A percentile compares a stretch with the other conserved stretches of the same genome.
phyloP scores from a whole-genome alignment of 805 yeast species.

The Yarrowia sp. region DNA sequence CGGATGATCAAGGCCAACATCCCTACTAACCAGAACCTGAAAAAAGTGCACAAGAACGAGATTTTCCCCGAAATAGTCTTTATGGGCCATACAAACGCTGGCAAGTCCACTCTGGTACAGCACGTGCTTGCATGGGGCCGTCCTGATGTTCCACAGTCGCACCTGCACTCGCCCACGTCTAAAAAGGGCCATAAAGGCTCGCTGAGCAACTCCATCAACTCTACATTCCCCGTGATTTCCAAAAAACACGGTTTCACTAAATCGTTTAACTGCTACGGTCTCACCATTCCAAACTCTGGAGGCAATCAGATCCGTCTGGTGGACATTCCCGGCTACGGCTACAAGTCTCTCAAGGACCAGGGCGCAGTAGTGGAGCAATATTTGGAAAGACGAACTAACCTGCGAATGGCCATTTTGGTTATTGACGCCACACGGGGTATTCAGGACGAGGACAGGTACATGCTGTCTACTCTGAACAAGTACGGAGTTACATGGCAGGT shows the following conservation, averaged over 20 bases:
- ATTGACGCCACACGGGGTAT: slow-evolving; percentile 62
- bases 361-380: slow-evolving; percentile 69
- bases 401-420: slow-evolving; percentile 60
- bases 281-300: slow-evolving; percentile 42
- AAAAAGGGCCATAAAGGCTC: slow-evolving; percentile 29
- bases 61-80: slow-evolving; percentile 70
- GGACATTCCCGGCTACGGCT: slow-evolving; percentile 92
- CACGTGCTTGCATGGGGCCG: slow-evolving; percentile 26
- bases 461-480: slow-evolving; percentile 50
- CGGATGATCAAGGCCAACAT: slow-evolving; percentile 24
- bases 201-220: slow-evolving; percentile 33
- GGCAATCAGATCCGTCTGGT: slow-evolving; percentile 63
- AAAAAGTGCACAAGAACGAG: slow-evolving; percentile 23
- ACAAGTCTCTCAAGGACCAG: slow-evolving; percentile 59
- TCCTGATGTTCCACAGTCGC: slow-evolving; percentile 43
- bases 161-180: slow-evolving; percentile 41
- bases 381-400: slow-evolving; percentile 51
- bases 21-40: slow-evolving; percentile 13
- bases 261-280: slow-evolving; percentile 62
- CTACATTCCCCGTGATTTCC: slow-evolving; percentile 46
- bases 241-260: slow-evolving; percentile 55
- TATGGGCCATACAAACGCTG: slow-evolving; percentile 81
- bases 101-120: slow-evolving; percentile 69
- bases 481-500: slow-evolving; percentile 69
- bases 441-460: slow-evolving; percentile 52